Evolutionary conservation across 2,329 filamentous ascomycete species (phyloP).

Genomic region (Zalaria obscura): DNA sequence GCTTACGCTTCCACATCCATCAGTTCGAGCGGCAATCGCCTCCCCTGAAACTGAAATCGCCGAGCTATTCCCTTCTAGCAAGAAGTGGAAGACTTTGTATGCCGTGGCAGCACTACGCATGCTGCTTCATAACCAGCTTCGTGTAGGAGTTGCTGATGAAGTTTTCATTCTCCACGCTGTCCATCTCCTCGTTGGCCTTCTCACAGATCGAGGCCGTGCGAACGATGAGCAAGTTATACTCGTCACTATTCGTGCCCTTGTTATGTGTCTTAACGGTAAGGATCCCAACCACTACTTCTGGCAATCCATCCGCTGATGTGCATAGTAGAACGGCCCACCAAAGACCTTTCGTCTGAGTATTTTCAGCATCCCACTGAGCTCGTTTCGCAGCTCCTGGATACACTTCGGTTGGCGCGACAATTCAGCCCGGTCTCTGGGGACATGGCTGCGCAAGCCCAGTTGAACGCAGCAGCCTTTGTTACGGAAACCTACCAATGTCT

Average conservation of each 20-base stretch:
- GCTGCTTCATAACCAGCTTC: slow-evolving; percentile 33
- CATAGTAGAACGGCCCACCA: slow-evolving; percentile 7
- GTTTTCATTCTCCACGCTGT: slow-evolving; percentile 14
- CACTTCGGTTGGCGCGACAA: no score
- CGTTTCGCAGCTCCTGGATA: not conserved
- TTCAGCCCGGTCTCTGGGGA: no score
- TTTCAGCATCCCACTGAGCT: slow-evolving; percentile 11
- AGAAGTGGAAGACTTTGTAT: slow-evolving; percentile 55
- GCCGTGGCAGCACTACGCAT: slow-evolving; percentile 52
- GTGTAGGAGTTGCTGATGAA: slow-evolving; percentile 14
- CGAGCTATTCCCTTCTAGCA: slow-evolving; percentile 52
- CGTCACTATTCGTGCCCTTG: slow-evolving; percentile 3
- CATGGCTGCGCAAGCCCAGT: no score
- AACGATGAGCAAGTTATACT: not conserved
- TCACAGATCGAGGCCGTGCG: slow-evolving; percentile 2
- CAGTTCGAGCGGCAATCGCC: slow-evolving; percentile 38
- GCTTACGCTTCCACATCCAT: slow-evolving; percentile 40
- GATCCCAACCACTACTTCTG: not conserved
- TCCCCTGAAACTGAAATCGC: slow-evolving; percentile 37
- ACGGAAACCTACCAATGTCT: slow-evolving; percentile 1
- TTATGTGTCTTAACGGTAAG: slow-evolving; percentile 13
- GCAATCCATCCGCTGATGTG: slow-evolving; percentile 3
- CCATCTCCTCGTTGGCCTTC: slow-evolving; percentile 10
- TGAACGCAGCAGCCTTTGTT: no score
- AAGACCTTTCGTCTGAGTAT: slow-evolving; percentile 6